phyloP scores from a whole-genome alignment of 2,329 filamentous ascomycete genomes.

The Thielaviopsis ethacetica region DNA sequence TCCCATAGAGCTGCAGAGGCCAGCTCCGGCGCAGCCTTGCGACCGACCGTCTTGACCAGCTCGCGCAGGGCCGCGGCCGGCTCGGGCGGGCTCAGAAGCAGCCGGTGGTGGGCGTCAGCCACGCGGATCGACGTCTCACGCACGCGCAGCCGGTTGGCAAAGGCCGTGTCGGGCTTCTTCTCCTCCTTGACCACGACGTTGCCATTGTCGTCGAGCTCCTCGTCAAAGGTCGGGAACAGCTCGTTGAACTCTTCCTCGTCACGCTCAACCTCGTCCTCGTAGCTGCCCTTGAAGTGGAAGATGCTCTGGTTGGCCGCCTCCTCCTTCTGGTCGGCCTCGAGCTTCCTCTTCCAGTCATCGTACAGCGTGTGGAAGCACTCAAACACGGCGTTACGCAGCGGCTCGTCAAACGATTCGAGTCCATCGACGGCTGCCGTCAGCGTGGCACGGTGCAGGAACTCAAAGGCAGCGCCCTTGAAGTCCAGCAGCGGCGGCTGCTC shows the following conservation, averaged over 20 bases:
- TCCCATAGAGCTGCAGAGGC: constrained; percentile 14
- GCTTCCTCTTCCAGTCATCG: constrained; percentile 60
- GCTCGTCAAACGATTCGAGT: constrained; percentile 15
- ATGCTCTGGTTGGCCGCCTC: constrained; percentile 58
- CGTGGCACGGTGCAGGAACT: constrained; percentile 33
- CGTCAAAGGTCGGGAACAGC: constrained; percentile 66
- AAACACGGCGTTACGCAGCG: constrained; percentile 33
- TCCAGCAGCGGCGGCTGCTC: constrained; percentile 15
- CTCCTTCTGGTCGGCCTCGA: constrained; percentile 60
- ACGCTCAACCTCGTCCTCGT: constrained; percentile 59
- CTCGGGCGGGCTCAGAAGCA: constrained; percentile 30
- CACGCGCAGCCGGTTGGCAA: constrained; percentile 23
- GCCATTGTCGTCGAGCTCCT: constrained; percentile 21
- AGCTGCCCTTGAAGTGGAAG: constrained; percentile 68
- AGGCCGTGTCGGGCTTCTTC: constrained; percentile 9
- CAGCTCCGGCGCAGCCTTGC: constrained; percentile 20
- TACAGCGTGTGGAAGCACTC: constrained; percentile 59
- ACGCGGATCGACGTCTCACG: constrained; percentile 44
- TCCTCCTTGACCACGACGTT: neutral
- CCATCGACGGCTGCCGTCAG: constrained; percentile 30
- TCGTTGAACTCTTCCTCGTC: constrained; percentile 60
- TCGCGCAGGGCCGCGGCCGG: constrained; percentile 26
- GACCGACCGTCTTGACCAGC: constrained; percentile 28
- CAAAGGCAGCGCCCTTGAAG: constrained; percentile 21
- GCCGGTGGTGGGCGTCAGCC: constrained; percentile 40